Evolutionary conservation across 1,139 yeast genomes (phyloP), one percentile per base, ranked within the genome.

Genomic region (Taphrina pruni): DNA sequence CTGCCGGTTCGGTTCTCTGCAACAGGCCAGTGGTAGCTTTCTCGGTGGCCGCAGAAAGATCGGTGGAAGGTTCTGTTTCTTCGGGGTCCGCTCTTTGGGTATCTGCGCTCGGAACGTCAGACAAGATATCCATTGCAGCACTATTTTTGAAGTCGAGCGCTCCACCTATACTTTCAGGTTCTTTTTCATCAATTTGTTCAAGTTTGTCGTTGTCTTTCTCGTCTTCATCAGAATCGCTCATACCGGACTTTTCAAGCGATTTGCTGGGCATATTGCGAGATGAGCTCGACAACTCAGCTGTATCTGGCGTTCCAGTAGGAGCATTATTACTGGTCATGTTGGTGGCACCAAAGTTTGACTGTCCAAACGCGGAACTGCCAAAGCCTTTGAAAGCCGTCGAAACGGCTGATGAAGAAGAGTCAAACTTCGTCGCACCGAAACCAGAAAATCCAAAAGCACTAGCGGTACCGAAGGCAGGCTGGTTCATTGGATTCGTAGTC

Each of bases 201-300:
- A 64, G 56, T 39, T 55, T 64, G 36, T 64, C 67, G 32, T 64
- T 55, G 5, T 12, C 20, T 17, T 32, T 55, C 14, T 43, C 61
- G 17, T 60, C 65, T n/a, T 64, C 67, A 11, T 60, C 65, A 38
- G 55, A 48, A 36, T 48, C 65, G 21, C 54, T 50, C 36, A 26
- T 50, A 7, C 12, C 21, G 36, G n/a, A 32, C n/a, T 50, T 17
- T 8, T 8, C 36, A n/a, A 45, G 8, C 20, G 48, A 14, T 17
- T 11, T 45, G 17, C 17, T 14, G 8, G 48, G 48, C 48, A 45
- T 45, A 17, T 12, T 12, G 48, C 20, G n/a, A 7, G 48, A 45
- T 45, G n/a, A n/a, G 12, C 8, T n/a, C n/a, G 48, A 20, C 9
- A 36, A 11, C 36, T 32, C 6, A 46, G 51, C 51, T 46, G 11